Evolutionary conservation across 257 asterid genomes (phyloP).

Genomic region (Nicotiana obtusifolia): DNA sequence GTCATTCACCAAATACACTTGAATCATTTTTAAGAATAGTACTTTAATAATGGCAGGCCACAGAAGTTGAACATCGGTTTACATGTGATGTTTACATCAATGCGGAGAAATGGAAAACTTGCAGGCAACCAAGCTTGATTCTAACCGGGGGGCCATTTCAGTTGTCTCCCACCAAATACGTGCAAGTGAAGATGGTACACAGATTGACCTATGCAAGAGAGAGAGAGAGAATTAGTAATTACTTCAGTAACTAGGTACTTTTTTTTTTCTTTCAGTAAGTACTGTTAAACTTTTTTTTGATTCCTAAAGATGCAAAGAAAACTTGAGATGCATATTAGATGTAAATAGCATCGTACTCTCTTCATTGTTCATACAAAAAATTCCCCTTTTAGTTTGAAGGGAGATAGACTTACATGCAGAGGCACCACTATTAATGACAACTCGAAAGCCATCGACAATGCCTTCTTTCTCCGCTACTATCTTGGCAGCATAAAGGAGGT

Average conservation of each 20-base stretch:
- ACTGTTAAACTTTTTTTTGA: neutral
- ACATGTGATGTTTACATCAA: neutral
- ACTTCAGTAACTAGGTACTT: neutral
- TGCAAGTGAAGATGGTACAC: constrained; percentile 97
- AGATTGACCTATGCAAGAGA: constrained; percentile 63
- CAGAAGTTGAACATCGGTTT: neutral
- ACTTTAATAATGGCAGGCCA: neutral
- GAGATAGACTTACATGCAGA: constrained; percentile 57
- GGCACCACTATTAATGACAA: constrained; percentile 79
- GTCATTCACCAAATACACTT: neutral
- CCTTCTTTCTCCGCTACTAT: constrained; percentile 93
- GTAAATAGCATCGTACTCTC: neutral
- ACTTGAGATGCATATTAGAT: neutral
- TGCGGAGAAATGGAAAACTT: neutral
- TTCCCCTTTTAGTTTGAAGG: neutral
- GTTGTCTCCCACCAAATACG: constrained; percentile 92
- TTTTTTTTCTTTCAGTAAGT: neutral
- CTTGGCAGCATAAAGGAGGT: constrained; percentile 82
- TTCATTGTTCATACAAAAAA: neutral
- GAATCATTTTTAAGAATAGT: neutral
- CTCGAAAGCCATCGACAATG: constrained; percentile 82
- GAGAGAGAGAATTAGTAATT: neutral
- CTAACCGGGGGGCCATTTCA: constrained; percentile 98
- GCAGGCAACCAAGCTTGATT: constrained; percentile 3
- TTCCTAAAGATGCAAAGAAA: neutral